Conservation (phyloP, 225 moss, liverwort and hornwort species). For the Asterella californica region DNA sequence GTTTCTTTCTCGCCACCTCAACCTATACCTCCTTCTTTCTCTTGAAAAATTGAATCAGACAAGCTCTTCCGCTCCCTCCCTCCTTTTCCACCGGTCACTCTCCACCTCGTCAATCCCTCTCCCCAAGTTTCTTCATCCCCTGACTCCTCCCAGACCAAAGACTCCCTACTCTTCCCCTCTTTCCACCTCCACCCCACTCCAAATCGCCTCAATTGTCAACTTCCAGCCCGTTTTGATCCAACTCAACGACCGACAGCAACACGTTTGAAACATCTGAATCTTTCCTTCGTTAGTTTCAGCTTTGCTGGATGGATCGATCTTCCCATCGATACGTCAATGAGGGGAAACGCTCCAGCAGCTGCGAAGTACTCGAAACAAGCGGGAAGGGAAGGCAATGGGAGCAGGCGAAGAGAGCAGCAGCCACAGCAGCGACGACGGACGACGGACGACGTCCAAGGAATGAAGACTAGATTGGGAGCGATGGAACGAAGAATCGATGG, state of each 20-base stretch:
- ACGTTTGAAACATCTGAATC: conserved; percentile 10
- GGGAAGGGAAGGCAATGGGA: neutral
- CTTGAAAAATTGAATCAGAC: neutral
- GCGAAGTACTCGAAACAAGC: neutral
- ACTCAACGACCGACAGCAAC: neutral
- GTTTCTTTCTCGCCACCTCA: conserved; percentile 43
- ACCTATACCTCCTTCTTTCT: neutral
- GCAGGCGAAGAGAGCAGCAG: neutral
- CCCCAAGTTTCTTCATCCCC: conserved; percentile 8
- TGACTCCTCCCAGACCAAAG: neutral
- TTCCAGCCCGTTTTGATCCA: neutral
- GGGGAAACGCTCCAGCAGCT: neutral
- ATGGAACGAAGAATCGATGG: conserved; percentile 6
- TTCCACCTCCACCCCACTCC: neutral
- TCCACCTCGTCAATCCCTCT: conserved; percentile 1
- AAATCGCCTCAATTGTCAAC: neutral
- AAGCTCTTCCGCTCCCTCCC: conserved; percentile 4
- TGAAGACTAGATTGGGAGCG: neutral
- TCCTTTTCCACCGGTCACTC: neutral
- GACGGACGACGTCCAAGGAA: conserved; percentile 3
- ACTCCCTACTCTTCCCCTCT: neutral
- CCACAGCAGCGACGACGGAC: neutral
- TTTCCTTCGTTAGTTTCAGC: neutral
- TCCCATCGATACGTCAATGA: conserved; percentile 10
- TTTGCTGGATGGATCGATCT: conserved; percentile 19